phyloP scores from a whole-genome alignment of 768 basidiomycete genomes.

The Infundibulicybe gibba region DNA sequence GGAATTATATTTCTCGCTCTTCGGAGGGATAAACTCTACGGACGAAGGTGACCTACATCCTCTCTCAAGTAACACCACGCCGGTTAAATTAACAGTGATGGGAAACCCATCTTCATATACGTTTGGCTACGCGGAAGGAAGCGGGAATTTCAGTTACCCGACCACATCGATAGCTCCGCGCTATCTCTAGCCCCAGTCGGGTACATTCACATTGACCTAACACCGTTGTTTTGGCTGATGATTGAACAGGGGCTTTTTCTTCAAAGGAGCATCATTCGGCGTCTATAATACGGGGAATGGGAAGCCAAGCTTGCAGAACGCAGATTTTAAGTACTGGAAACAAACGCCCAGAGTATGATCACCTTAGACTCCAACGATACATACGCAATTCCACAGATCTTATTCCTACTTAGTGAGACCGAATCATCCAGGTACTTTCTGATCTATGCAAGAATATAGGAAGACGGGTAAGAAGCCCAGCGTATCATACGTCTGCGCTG shows the following conservation, averaged over 20 bases:
- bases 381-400: no score
- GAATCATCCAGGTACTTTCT: no score
- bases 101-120: slow-evolving; percentile 25
- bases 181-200: slow-evolving; percentile 29
- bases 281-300: slow-evolving; percentile 36
- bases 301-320: slow-evolving; percentile 27
- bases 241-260: slow-evolving; percentile 28
- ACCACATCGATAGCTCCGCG: slow-evolving; percentile 26
- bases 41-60: slow-evolving; percentile 12
- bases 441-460: no score
- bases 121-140: slow-evolving; percentile 29
- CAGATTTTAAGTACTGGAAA: slow-evolving; percentile 34
- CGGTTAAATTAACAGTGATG: slow-evolving; percentile 25
- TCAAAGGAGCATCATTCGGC: slow-evolving; percentile 33
- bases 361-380: no score
- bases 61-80: slow-evolving; percentile 15
- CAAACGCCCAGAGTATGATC: slow-evolving; percentile 15
- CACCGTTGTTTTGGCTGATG: not conserved
- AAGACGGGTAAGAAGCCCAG: no score
- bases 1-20: not conserved
- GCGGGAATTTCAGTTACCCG: slow-evolving; percentile 18
- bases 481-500: no score
- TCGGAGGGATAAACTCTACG: not conserved
- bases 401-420: no score
- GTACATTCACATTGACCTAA: slow-evolving; percentile 12